A percentile compares a stretch with the other conserved stretches of the same genome.
Conservation (phyloP, 139 green algal species). For the Chlorella sp. region DNA sequence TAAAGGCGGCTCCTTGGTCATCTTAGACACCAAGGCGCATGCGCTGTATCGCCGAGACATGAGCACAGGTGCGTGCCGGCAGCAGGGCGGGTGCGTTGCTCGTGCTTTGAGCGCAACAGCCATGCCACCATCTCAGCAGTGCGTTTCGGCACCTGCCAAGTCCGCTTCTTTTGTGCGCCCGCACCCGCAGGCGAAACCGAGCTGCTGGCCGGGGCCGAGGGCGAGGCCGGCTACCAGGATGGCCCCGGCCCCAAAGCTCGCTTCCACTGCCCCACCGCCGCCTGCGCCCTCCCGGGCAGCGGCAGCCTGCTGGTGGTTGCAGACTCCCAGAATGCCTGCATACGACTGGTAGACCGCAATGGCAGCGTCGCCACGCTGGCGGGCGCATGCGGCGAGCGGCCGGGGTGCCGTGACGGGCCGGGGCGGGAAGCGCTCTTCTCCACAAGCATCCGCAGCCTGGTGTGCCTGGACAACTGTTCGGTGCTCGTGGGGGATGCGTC, state of each 20-base stretch:
- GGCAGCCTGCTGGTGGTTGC: neutral
- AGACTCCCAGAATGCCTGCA: conserved; percentile 12
- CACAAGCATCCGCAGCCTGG: neutral
- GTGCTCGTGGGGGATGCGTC: neutral
- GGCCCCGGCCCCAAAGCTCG: neutral
- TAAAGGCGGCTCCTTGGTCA: too few species aligned
- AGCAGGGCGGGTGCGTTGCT: too few species aligned
- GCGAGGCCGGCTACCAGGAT: neutral
- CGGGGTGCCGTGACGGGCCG: neutral
- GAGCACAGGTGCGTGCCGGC: too few species aligned
- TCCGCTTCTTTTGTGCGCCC: too few species aligned
- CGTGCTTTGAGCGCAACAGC: too few species aligned
- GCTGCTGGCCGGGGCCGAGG: neutral
- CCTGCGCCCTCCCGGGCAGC: neutral
- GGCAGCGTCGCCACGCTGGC: neutral
- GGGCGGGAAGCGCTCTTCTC: neutral
- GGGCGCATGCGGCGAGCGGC: neutral
- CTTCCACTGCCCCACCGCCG: neutral
- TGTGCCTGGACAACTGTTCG: conserved; percentile 12
- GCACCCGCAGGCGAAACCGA: neutral
- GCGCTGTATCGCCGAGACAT: too few species aligned
- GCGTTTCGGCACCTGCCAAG: too few species aligned
- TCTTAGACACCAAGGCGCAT: too few species aligned
- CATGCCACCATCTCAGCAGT: too few species aligned
- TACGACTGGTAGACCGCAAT: neutral